A percentile compares a stretch with the other conserved stretches of the same genome.
Conservation (phyloP, 2,329 filamentous ascomycete genomes). For the Plenodomus tracheiphilus region DNA sequence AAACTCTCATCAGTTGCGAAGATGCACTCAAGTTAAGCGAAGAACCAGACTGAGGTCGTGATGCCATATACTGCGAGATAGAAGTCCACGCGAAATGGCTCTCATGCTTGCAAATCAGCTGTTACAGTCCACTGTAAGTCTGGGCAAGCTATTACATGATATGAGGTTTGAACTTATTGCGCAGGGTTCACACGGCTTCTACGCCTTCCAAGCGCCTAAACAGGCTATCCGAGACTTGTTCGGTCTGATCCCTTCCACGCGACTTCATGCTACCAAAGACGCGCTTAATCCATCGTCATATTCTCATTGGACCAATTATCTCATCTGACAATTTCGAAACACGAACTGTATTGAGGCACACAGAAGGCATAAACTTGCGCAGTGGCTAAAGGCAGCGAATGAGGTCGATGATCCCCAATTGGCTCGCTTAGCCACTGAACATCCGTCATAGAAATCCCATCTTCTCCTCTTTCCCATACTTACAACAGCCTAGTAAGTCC, state of each 20-base stretch:
- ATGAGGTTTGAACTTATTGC: neutral
- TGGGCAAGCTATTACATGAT: neutral
- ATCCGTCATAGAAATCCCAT: neutral
- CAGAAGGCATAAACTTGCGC: constrained; percentile 1
- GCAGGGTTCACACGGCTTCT: neutral
- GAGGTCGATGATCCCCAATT: constrained; percentile 9
- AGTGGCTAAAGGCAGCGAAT: constrained; percentile 15
- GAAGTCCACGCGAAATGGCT: no score
- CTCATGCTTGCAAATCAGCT: no score
- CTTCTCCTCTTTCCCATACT: constrained; percentile 2
- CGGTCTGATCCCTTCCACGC: constrained; percentile 20
- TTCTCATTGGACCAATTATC: neutral
- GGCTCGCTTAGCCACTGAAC: constrained; percentile 6
- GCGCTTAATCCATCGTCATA: constrained; percentile 2
- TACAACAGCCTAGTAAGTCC: neutral
- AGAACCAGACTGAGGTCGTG: no score
- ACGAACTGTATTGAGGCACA: constrained; percentile 14
- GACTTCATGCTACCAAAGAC: constrained; percentile 6
- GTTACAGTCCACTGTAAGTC: no score
- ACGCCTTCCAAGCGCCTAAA: constrained; percentile 21
- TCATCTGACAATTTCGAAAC: constrained; percentile 30
- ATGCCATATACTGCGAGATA: no score
- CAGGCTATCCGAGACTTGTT: constrained; percentile 20
- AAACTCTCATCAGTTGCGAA: no score
- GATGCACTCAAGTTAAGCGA: no score